phyloP scores from a whole-genome alignment of 305 asterid genomes.

The Caryopteris hybrid region DNA sequence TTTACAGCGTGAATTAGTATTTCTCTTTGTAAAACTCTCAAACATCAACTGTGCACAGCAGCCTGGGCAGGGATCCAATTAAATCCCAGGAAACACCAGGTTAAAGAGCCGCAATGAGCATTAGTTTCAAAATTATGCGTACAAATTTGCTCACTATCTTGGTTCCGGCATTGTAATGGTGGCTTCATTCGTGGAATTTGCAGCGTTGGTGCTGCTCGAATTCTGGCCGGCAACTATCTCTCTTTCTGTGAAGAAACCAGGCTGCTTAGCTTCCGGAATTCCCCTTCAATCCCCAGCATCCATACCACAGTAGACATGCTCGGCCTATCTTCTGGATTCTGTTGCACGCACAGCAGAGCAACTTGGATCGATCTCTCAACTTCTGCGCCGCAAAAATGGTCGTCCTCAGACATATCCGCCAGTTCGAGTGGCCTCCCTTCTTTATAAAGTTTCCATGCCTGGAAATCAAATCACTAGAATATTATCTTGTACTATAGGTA shows the following conservation, averaged over 20 bases:
- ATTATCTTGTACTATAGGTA: neutral
- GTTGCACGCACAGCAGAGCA: constrained; percentile 17
- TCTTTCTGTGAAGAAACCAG: constrained; percentile 17
- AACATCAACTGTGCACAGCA: no score
- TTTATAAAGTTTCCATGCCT: constrained; percentile 17
- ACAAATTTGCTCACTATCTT: neutral
- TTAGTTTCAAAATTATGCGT: no score
- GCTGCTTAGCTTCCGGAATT: constrained; percentile 14
- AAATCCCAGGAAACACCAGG: no score
- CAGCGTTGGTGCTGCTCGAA: neutral
- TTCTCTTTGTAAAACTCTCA: no score
- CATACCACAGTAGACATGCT: constrained; percentile 15
- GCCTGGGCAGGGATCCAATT: no score
- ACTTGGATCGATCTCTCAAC: neutral
- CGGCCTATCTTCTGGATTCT: constrained; percentile 20
- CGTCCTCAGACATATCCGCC: neutral
- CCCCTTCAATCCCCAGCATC: constrained; percentile 19
- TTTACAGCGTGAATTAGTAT: no score
- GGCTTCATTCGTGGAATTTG: constrained; percentile 1
- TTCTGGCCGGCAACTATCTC: neutral
- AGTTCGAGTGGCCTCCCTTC: constrained; percentile 3
- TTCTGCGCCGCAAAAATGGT: neutral
- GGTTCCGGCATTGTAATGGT: constrained; percentile 4
- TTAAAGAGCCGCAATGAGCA: no score
- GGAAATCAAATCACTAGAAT: neutral